Conservation (phyloP, 805 yeast species). For the Kodamaea nitidulidarum region DNA sequence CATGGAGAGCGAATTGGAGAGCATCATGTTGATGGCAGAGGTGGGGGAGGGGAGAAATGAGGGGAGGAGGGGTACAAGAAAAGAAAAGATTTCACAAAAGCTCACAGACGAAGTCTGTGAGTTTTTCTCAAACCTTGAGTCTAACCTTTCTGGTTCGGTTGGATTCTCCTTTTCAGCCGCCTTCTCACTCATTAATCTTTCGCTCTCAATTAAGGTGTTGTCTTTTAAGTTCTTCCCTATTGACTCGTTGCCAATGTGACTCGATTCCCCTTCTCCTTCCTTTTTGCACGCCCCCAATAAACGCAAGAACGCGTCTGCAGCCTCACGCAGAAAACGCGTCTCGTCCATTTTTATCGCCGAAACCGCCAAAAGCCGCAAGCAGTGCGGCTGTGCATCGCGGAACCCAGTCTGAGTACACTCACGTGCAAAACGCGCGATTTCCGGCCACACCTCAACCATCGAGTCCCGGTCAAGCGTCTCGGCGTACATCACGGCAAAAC, state of each 20-base stretch:
- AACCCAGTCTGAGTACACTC: slow-evolving; percentile 41
- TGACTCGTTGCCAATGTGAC: no score
- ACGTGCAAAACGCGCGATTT: neutral
- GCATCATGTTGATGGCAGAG: slow-evolving; percentile 46
- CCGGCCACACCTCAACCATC: slow-evolving; percentile 71
- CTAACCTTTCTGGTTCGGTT: no score
- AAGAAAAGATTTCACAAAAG: neutral
- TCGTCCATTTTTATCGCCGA: slow-evolving; percentile 59
- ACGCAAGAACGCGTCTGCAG: slow-evolving; percentile 34
- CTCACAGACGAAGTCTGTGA: no score
- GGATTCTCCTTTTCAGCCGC: neutral
- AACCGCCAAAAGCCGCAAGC: slow-evolving; percentile 49
- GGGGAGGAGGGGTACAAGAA: neutral
- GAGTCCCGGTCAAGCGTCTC: slow-evolving; percentile 69
- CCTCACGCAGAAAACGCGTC: slow-evolving; percentile 55
- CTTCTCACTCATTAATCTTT: neutral
- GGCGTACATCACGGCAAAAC: slow-evolving; percentile 59
- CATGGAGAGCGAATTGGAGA: slow-evolving; percentile 49
- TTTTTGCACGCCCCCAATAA: neutral
- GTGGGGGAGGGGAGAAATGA: slow-evolving; percentile 40
- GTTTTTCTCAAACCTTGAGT: no score
- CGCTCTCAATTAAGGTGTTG: no score
- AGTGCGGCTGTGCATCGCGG: slow-evolving; percentile 46
- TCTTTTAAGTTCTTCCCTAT: no score
- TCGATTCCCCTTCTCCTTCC: neutral